A percentile compares a stretch with the other conserved stretches of the same genome.
Conservation (phyloP, 2,329 filamentous ascomycete genomes). For the Huntiella decipiens region DNA sequence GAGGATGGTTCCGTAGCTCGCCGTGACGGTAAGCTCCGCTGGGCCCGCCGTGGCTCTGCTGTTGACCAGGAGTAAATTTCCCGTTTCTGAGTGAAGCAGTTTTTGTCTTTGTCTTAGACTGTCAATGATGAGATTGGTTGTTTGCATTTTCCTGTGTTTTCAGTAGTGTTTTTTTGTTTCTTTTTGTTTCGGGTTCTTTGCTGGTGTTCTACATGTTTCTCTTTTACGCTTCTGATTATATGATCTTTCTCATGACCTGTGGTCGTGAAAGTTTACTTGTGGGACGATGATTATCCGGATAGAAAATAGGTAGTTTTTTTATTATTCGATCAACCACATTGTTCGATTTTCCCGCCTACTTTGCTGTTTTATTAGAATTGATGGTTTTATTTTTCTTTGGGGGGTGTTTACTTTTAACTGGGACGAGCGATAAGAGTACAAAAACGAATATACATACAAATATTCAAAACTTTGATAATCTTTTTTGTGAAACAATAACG, state of each 20-base stretch:
- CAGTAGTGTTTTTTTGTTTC: background rate
- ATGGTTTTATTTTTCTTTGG: background rate
- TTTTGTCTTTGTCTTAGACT: background rate
- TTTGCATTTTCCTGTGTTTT: background rate
- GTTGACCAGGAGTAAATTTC: slow-evolving; percentile 5
- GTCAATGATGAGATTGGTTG: slow-evolving; percentile 1
- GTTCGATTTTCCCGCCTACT: background rate
- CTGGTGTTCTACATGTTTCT: background rate
- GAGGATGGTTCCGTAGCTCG: background rate
- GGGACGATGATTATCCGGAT: background rate
- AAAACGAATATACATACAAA: no score
- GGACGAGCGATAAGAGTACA: no score
- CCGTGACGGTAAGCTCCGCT: slow-evolving; percentile 7
- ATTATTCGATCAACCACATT: background rate
- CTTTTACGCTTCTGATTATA: background rate
- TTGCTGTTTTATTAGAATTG: slow-evolving; percentile 1
- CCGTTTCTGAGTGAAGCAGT: background rate
- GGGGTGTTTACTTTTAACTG: no score
- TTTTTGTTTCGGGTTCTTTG: background rate
- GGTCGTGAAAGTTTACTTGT: no score
- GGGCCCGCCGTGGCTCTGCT: slow-evolving; percentile 5
- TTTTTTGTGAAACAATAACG: no score
- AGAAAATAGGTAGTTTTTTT: slow-evolving; percentile 4
- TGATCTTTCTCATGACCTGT: background rate
- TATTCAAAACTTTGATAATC: no score